Base-by-base conservation (phyloP, 805 yeast genomes). In the Kodamaea laetipori region DNA sequence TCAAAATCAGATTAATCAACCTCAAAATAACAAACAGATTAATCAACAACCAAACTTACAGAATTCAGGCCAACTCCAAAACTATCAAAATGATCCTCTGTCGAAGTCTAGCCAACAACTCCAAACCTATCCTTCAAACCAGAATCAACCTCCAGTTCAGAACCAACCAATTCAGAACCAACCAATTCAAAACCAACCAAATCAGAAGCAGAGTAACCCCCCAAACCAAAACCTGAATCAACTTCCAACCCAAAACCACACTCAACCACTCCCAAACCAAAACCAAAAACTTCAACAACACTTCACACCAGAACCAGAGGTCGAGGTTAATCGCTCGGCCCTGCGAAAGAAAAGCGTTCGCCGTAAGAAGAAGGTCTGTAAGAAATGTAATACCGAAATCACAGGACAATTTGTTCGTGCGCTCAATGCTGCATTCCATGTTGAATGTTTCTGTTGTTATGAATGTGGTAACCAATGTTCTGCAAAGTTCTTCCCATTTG, bases 401-500 rank as follows among this genome's bases (percentile, higher is more conserved):
- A 67, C 69, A 4, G 75, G 92, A n/a, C 89, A 87, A 47, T 82
- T 89, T 48, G 94, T 92, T 3, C 76, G 96, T 39, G 97, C 98
- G 0, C 71, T 92, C 55, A 84, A 81, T 24, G 74, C 75, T 38
- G 81, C 87, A 1, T 92, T 78, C 58, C 98, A 92, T 61, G 84
- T 90, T 24, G 84, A 86, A 25, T 92, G 98, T 65, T 90, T 92
- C 63, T 73, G 80, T 4, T 92, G 98, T 60, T 71, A 79, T 52
- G 96, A 87, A 58, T 94, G 99, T 69, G 84, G 84, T 4, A 73
- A 73, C 16, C 84, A 80, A 42, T 88, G 97, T 54, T 82, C 94
- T 11, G 76, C 90, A 13, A 90, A 90, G 61, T 94, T 90, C 58
- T 94, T 94, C 63, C 95, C 98, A 0, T 80, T 75, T 44, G 92